Evolutionary conservation across 2,329 filamentous ascomycete species (phyloP).

Genomic region (Botrytis hyacinthi): DNA sequence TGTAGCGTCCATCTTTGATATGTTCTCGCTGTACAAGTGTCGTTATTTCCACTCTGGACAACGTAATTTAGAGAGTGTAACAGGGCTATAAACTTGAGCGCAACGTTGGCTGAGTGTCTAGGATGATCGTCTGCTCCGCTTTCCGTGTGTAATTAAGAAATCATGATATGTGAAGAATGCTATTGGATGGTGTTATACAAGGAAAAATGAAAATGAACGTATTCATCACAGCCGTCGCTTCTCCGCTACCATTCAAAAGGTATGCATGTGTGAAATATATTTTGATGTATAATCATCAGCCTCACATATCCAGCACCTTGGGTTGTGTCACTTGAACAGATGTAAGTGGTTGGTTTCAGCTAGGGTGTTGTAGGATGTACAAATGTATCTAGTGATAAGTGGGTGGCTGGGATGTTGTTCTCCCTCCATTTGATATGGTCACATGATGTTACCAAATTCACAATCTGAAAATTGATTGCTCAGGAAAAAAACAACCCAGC

Average conservation of each 20-base stretch:
- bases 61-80: constrained; percentile 1
- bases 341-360: constrained; percentile 3
- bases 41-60: neutral
- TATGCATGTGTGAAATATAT: neutral
- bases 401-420: neutral
- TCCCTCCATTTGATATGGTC: neutral
- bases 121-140: neutral
- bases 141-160: neutral
- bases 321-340: neutral
- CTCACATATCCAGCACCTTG: constrained; percentile 1
- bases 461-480: too few relatives aligned
- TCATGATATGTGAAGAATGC: constrained; percentile 1
- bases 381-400: neutral
- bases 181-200: neutral
- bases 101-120: constrained; percentile 5
- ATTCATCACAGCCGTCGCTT: neutral
- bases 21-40: neutral
- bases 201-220: neutral
- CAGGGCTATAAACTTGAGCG: constrained; percentile 3
- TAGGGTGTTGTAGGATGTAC: neutral
- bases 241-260: neutral
- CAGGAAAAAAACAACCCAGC: too few relatives aligned
- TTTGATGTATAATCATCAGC: constrained; percentile 13
- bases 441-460: neutral
- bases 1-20: constrained; percentile 53